phyloP scores from a whole-genome alignment of 2,329 filamentous ascomycete species.

The Lachnellula hyalina region DNA sequence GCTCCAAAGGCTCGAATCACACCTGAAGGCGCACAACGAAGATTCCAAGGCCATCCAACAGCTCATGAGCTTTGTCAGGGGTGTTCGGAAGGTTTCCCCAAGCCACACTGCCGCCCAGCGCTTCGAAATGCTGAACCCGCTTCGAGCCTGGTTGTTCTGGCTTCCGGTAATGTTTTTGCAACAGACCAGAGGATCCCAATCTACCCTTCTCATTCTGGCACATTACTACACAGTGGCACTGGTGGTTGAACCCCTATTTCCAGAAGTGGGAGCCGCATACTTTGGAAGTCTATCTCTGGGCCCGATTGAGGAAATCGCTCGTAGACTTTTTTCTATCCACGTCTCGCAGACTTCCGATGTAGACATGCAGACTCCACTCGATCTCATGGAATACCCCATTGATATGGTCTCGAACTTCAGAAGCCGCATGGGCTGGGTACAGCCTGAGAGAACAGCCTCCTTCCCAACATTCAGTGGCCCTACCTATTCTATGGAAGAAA shows the following conservation, averaged over 20 bases:
- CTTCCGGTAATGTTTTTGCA: constrained; percentile 81
- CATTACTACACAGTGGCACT: constrained; percentile 89
- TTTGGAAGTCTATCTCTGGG: constrained; percentile 74
- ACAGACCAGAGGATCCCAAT: constrained; percentile 68
- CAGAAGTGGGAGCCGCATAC: constrained; percentile 84
- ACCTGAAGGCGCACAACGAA: constrained; percentile 64
- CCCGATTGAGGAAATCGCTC: constrained; percentile 82
- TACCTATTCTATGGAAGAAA: constrained; percentile 46
- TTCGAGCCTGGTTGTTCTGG: constrained; percentile 95
- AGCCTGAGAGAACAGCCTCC: constrained; percentile 52
- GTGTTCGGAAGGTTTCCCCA: constrained; percentile 65
- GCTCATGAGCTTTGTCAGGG: constrained; percentile 66
- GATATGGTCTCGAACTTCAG: constrained; percentile 66
- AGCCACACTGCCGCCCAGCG: constrained; percentile 72
- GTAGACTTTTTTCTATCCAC: constrained; percentile 65
- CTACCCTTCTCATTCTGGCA: constrained; percentile 75
- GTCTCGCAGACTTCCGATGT: constrained; percentile 51
- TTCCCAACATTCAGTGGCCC: constrained; percentile 56
- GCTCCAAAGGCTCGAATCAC: constrained; percentile 61
- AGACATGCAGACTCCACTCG: constrained; percentile 55
- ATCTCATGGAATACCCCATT: constrained; percentile 68
- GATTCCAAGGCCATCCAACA: constrained; percentile 64
- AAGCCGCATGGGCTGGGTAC: constrained; percentile 61
- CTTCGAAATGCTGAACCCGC: constrained; percentile 81
- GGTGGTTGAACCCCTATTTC: constrained; percentile 84